Evolutionary conservation across 1,284 basidiomycete genomes (phyloP), one percentile per base, ranked within the genome.

Genomic region (Leucoagaricus sp.): DNA sequence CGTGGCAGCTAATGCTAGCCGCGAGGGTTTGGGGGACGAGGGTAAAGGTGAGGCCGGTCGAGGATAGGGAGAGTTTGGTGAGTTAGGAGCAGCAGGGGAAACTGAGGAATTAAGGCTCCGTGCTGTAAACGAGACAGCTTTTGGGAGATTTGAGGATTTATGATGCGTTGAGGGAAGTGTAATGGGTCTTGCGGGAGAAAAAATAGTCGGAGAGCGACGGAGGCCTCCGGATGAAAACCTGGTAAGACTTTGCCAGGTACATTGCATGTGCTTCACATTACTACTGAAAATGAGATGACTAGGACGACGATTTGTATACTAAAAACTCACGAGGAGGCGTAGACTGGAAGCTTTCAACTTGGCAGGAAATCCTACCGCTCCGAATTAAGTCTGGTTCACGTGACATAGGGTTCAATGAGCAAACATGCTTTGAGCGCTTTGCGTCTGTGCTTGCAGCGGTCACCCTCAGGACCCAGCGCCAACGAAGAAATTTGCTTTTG

Each of bases 211-310:
- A 28, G 26, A 45, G 41, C 49, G 42, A 36, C 50, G 49, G 23
- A 54, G 50, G 56, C 49, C 51, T 57, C 55, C 55, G 57, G 54
- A 53, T 54, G 49, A 60, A 55, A 65, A 67, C 71, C 72, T 80
- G 75, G 78, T 73, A 66, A 74, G 67, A 64, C 67, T 74, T 58
- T 74, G 77, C 78, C 76, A 78, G 72, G 71, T 76, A 76, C 83
- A 84, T 85, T 73, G 83, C 84, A 86, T 86, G 78, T 74, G 78
- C 70, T 68, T 75, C 66, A 78, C 80, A 83, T 84, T 65, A 73
- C 81, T 77, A 57, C 12, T 9, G 12, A 10, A 19, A 5, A 3
- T 40, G 29, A 15, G 29, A 15, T 17, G 4, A 49, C 3, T 0
- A 9, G 7, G 13, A n/a, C 19, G 23, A 9, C 10, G 29, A 6